Evolutionary conservation across 169 alveolate species (phyloP), one percentile per base, ranked within the genome.

Genomic region (Neospora caninum): DNA sequence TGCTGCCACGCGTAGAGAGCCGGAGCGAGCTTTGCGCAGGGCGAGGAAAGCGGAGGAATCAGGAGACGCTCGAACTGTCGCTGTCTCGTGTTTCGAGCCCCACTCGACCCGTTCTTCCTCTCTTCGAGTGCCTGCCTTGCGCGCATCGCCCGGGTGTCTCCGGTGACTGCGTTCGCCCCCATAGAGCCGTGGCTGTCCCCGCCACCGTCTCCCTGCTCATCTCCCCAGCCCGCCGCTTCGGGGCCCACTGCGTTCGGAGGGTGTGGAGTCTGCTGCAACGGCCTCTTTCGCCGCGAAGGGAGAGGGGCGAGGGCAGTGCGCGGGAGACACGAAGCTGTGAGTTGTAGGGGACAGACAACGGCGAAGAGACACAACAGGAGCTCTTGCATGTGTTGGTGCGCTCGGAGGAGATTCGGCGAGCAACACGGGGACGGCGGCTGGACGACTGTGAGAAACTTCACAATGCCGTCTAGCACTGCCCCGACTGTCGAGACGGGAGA

Each of bases 341-440:
- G 89, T 36, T 82, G 89, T 6, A 27, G 38, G 38, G 89, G 89
- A 20, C 69, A 82, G 89, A 82, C 64, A 36, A 82, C 89, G 38
- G 89, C 89, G 25, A 36, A 38, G 64, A 82, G 89, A 20, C 54
- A 13, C 16, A 82, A 67, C 27, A 82, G 89, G 6, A 82, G 36
- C 64, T 82, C 89, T 20, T 31, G 64, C 34, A 82, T 64, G 67
- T 82, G 89, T 36, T 82, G 89, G 41, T 82, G 89, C 0, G 67
- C 34, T 0, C 89, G 58, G n/a, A 82, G 58, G 36, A 42, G n/a
- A 31, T 25, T 7, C n/a, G 89, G 67, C 38, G 89, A 41, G 67
- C 89, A 82, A 31, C 89, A 82, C 9, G 89, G 89, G 0, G 89
- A 82, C 38, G 89, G 89, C 13, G 89, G 89, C 89, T 82, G 89